Evolutionary conservation across 2,329 filamentous ascomycete species (phyloP), one percentile per base, ranked within the genome.

Genomic region (Aphanoascus verrucosus): DNA sequence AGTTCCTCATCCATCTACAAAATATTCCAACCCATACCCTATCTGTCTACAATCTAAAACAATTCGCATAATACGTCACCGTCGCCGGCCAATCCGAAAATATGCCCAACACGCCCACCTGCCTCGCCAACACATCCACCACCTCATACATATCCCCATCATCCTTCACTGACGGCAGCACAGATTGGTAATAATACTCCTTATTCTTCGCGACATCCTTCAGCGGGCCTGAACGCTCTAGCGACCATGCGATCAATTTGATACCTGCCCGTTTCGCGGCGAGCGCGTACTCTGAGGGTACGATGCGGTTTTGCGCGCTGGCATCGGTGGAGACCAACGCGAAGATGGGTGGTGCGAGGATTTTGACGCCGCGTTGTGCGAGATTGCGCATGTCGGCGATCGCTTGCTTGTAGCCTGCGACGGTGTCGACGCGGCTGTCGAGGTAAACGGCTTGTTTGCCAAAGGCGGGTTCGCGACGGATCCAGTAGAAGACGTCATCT

Each of bases 21-120:
- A n/a, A n/a, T n/a, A n/a, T n/a, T n/a, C n/a, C n/a, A n/a, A n/a
- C n/a, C n/a, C n/a, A n/a, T n/a, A n/a, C 8, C 35, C 5, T 37
- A 31, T 41, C 49, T 37, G 19, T 55, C 50, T 61, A 58, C 55
- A 67, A 43, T 0, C 70, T 77, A 58, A 86, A 81, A 68, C 84
- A 87, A 61, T 85, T 87, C 58, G 83, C 84, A 66, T 85, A 87
- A 59, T 83, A 86, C 0, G 82, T 84, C 6, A 80, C 77, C 0
- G 83, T 84, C 9, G 80, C 79, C 14, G 78, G 77, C 84, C 84
- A 87, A 64, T 87, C 84, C 3, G 78, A 77, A 61, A 87, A 87
- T 57, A 87, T 74, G 3, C 74, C 81, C 31, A 70, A 66, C 12
- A 84, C 78, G 0, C 78, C 77, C 8, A 86, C 77, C 60, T 86